Evolutionary conservation across 192 early-diverging fungal genomes (phyloP).

Genomic region (Backusella macrospora): DNA sequence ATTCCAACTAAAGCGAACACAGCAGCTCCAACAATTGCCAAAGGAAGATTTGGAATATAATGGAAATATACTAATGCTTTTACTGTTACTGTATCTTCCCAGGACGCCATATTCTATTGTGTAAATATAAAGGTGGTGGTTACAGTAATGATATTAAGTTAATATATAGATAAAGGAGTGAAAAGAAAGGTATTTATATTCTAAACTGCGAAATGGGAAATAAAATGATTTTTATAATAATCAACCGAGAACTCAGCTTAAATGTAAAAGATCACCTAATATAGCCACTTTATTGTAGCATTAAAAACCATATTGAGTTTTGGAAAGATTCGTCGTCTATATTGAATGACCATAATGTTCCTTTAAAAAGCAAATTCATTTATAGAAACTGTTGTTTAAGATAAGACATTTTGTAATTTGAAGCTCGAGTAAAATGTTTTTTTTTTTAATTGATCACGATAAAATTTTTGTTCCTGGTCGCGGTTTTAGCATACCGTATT

Average conservation of each 20-base stretch:
- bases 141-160: neutral
- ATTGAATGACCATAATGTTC: neutral
- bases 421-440: neutral
- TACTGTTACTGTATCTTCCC: neutral
- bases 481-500: neutral
- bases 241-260: neutral
- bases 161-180: neutral
- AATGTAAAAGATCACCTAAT: neutral
- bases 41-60: constrained; percentile 11
- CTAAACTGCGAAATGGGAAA: neutral
- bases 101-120: neutral
- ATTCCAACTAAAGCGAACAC: neutral
- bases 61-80: neutral
- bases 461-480: neutral
- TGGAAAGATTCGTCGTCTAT: neutral
- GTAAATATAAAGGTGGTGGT: neutral
- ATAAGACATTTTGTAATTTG: neutral
- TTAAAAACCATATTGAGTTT: neutral
- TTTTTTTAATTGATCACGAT: neutral
- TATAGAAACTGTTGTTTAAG: neutral
- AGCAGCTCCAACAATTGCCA: neutral
- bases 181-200: neutral
- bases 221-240: neutral
- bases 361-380: neutral
- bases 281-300: neutral